A percentile compares a stretch with the other conserved stretches of the same genome.
phyloP scores from a whole-genome alignment of 1,284 basidiomycete species.

The Leccinum pachyderme region DNA sequence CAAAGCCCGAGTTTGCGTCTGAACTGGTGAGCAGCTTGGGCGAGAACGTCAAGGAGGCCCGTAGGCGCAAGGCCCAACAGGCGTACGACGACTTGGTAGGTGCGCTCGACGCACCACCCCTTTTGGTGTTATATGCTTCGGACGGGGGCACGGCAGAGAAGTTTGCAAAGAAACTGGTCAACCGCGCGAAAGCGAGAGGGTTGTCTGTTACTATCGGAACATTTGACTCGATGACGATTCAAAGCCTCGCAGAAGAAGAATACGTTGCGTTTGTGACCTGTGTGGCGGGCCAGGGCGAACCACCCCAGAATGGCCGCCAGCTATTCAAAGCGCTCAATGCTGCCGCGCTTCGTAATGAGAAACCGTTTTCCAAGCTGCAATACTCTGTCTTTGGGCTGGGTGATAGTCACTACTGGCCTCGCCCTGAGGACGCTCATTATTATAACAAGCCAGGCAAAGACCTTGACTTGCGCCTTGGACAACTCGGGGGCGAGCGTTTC shows the following conservation, averaged over 20 bases:
- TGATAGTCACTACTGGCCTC: slow-evolving; percentile 99
- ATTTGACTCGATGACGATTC: slow-evolving; percentile 78
- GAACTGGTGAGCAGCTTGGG: slow-evolving; percentile 88
- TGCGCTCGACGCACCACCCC: slow-evolving; percentile 86
- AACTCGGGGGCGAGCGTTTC: slow-evolving; percentile 75
- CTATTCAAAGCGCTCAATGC: slow-evolving; percentile 87
- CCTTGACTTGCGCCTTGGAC: slow-evolving; percentile 75
- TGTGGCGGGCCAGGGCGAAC: slow-evolving; percentile 98
- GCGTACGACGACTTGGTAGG: slow-evolving; percentile 86
- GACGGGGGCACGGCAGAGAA: slow-evolving; percentile 97
- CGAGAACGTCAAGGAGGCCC: slow-evolving; percentile 78
- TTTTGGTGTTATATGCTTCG: slow-evolving; percentile 89
- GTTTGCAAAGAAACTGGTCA: slow-evolving; percentile 85
- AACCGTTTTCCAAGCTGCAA: slow-evolving; percentile 60
- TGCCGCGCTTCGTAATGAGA: slow-evolving; percentile 56
- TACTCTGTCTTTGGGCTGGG: slow-evolving; percentile 94
- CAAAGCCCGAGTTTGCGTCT: slow-evolving; percentile 77
- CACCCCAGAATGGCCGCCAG: slow-evolving; percentile 93
- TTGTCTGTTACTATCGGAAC: slow-evolving; percentile 72
- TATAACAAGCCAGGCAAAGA: slow-evolving; percentile 98
- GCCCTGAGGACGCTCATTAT: slow-evolving; percentile 93
- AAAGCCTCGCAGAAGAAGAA: slow-evolving; percentile 73
- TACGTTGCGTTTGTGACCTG: slow-evolving; percentile 90
- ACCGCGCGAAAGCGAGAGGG: slow-evolving; percentile 83
- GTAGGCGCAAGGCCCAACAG: slow-evolving; percentile 81